A percentile compares a stretch with the other conserved stretches of the same genome.
Evolutionary conservation across 768 basidiomycete genomes (phyloP).

Genomic region (Suillus tomentosus): DNA sequence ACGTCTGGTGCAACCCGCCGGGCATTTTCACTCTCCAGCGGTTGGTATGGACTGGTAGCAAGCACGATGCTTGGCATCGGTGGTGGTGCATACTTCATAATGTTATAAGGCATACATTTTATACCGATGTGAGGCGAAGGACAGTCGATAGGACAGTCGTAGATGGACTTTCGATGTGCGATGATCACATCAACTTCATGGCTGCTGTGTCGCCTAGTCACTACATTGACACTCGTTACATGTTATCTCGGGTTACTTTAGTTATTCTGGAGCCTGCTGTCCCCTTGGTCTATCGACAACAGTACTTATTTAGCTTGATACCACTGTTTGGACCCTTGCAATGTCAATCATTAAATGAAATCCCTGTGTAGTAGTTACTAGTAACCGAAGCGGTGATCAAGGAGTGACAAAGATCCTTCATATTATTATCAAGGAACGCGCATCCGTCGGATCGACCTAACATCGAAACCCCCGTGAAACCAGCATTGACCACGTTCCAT

Average conservation of each 20-base stretch:
- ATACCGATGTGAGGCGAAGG: not conserved
- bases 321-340: not conserved
- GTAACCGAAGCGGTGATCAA: not conserved
- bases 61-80: slow-evolving; percentile 27
- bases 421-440: not conserved
- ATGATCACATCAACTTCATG: not conserved
- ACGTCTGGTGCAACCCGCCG: slow-evolving; percentile 28
- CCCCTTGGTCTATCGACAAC: not conserved
- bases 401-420: not conserved
- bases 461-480: not conserved
- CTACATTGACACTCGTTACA: not conserved
- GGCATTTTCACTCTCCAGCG: slow-evolving; percentile 21
- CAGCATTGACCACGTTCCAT: not conserved
- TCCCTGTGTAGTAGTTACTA: not conserved
- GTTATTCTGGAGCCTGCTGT: not conserved
- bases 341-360: not conserved
- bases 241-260: not conserved
- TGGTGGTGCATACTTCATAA: slow-evolving; percentile 35
- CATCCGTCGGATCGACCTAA: not conserved
- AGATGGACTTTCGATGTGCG: not conserved
- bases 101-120: slow-evolving; percentile 19
- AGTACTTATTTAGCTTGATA: slow-evolving; percentile 6
- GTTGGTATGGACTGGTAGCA: slow-evolving; percentile 31
- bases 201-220: not conserved
- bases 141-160: not conserved